Conservation (phyloP, 768 basidiomycete species). For the Fomitopsis serialis region DNA sequence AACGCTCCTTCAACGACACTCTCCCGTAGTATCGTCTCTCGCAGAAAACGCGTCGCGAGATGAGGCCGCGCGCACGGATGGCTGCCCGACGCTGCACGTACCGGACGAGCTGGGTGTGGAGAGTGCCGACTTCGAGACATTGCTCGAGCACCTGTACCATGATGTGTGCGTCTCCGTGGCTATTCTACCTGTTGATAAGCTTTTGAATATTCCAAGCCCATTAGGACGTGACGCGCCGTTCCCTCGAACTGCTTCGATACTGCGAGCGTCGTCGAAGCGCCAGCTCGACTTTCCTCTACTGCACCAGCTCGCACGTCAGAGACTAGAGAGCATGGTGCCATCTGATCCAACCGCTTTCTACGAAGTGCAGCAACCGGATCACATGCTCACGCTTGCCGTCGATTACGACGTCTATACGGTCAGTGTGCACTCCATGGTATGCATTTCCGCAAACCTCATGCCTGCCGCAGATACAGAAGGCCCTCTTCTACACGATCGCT, state of each 20-base stretch:
- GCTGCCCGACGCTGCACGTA: constrained; percentile 20
- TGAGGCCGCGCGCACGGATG: not conserved
- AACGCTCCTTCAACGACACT: constrained; percentile 48
- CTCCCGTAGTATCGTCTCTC: constrained; percentile 24
- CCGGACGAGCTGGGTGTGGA: constrained; percentile 34
- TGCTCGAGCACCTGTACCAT: constrained; percentile 65
- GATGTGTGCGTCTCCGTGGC: constrained; percentile 46
- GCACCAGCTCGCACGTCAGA: constrained; percentile 37
- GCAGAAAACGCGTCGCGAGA: not conserved
- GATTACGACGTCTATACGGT: constrained; percentile 45
- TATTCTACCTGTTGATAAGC: not conserved
- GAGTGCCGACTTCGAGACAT: constrained; percentile 44
- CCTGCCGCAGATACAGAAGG: constrained; percentile 48
- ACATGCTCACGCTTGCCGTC: constrained; percentile 48
- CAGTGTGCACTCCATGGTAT: constrained; percentile 20
- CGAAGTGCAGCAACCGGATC: constrained; percentile 38
- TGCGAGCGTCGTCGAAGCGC: constrained; percentile 51
- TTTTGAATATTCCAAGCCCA: constrained; percentile 27
- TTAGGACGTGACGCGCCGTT: constrained; percentile 41
- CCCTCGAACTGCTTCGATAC: constrained; percentile 42
- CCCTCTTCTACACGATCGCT: constrained; percentile 59
- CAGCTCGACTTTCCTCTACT: constrained; percentile 55
- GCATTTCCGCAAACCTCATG: not conserved
- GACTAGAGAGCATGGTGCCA: constrained; percentile 44
- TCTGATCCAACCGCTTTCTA: constrained; percentile 38